Percentiles rank a stretch among this genome's conserved stretches.
phyloP scores from a whole-genome alignment of 169 alveolate species.

The Plasmodium knowlesi region DNA sequence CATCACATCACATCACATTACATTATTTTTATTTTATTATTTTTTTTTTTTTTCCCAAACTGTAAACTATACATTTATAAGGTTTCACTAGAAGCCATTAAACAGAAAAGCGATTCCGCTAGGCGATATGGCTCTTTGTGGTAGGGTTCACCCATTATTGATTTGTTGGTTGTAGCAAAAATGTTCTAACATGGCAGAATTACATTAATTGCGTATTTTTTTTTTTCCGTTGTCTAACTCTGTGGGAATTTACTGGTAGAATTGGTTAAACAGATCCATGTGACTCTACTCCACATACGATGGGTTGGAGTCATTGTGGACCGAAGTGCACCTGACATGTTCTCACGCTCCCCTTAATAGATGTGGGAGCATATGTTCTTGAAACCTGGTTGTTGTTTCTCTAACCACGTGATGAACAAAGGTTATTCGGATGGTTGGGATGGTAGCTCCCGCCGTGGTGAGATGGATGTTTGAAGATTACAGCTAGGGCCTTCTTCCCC shows the following conservation, averaged over 20 bases:
- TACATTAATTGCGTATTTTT: neutral
- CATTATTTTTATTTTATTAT: neutral
- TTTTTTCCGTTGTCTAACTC: neutral
- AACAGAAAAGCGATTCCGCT: neutral
- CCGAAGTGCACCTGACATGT: neutral
- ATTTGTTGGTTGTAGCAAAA: neutral
- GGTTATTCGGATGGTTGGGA: neutral
- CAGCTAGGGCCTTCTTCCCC: neutral
- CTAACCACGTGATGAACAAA: neutral
- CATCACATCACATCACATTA: neutral
- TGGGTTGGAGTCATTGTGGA: neutral
- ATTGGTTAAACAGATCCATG: neutral
- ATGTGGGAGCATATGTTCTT: too few relatives aligned
- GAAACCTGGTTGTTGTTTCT: neutral
- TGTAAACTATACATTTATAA: constrained; percentile 45
- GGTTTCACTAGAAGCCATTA: constrained; percentile 77
- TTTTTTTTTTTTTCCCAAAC: constrained; percentile 33
- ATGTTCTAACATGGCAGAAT: neutral
- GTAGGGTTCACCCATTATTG: neutral
- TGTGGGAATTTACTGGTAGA: neutral
- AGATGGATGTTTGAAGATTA: neutral
- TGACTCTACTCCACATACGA: neutral
- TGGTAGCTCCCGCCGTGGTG: neutral
- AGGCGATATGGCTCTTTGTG: neutral
- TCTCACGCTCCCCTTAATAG: neutral